Percentiles rank a stretch among this genome's conserved stretches.
phyloP scores from a whole-genome alignment of 176 grass and related monocot species.

The Dactylis glomerata region DNA sequence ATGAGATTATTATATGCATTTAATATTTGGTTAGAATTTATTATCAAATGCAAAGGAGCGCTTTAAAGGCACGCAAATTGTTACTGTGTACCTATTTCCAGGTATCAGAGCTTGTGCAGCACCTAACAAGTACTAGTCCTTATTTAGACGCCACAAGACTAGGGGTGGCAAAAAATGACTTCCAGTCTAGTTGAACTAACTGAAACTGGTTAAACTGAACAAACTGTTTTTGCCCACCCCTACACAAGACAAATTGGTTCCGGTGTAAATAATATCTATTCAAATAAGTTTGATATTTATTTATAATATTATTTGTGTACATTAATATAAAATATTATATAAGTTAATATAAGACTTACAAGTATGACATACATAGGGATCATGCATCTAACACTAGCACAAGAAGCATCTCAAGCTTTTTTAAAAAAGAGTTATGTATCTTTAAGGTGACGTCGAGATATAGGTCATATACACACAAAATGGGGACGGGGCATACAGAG shows the following conservation, averaged over 20 bases:
- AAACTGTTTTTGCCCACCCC: no score
- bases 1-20: background rate
- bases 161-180: no score
- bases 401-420: background rate
- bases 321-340: background rate
- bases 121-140: background rate
- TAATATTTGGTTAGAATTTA: background rate
- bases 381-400: background rate
- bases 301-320: background rate
- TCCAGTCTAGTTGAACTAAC: no score
- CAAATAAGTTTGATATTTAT: background rate
- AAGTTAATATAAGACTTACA: background rate
- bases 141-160: background rate
- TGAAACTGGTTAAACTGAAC: no score
- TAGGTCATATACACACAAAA: background rate
- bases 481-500: background rate
- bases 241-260: background rate
- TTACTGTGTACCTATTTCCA: no score
- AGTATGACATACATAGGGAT: background rate
- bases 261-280: background rate
- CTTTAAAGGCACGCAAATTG: background rate
- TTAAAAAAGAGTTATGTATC: background rate
- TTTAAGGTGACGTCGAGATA: background rate
- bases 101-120: no score
- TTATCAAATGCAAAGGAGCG: background rate